Evolutionary conservation across 1,284 basidiomycete species (phyloP).

Genomic region (Pseudozyma flocculosa): DNA sequence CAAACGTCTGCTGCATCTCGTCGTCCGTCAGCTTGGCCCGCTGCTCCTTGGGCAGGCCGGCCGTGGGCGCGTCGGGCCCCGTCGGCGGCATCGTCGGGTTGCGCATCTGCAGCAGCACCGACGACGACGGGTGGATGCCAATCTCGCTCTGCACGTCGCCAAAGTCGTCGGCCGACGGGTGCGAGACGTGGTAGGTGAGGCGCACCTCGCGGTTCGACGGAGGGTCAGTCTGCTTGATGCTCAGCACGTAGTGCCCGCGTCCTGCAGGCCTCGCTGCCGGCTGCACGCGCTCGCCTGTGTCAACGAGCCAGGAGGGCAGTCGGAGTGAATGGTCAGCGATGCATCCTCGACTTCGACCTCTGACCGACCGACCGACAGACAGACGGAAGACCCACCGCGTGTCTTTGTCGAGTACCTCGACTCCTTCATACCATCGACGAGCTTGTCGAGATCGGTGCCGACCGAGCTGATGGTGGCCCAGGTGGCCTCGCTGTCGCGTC

Average conservation of each 20-base stretch:
- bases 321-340: too few relatives aligned
- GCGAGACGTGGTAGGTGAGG: slow-evolving; percentile 38
- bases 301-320: too few relatives aligned
- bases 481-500: slow-evolving; percentile 38
- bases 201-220: slow-evolving; percentile 33
- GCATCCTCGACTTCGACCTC: too few relatives aligned
- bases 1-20: slow-evolving; percentile 40
- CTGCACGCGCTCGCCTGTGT: slow-evolving; percentile 34
- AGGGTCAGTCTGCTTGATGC: slow-evolving; percentile 29
- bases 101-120: slow-evolving; percentile 35
- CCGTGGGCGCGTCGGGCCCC: slow-evolving; percentile 24
- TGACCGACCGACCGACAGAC: too few relatives aligned
- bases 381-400: slow-evolving; percentile 8
- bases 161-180: slow-evolving; percentile 33
- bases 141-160: slow-evolving; percentile 40
- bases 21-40: slow-evolving; percentile 32
- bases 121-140: slow-evolving; percentile 28
- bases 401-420: slow-evolving; percentile 40
- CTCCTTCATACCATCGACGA: slow-evolving; percentile 21
- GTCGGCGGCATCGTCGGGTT: slow-evolving; percentile 41
- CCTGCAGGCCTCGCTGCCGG: slow-evolving; percentile 34
- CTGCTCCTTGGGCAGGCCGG: slow-evolving; percentile 24
- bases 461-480: slow-evolving; percentile 41
- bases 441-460: slow-evolving; percentile 18
- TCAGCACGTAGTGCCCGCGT: slow-evolving; percentile 37